Percentiles rank a stretch among this genome's conserved stretches.
Evolutionary conservation across 352 stramenopile genomes (phyloP).

Genomic region (Phytophthora nicotianae): DNA sequence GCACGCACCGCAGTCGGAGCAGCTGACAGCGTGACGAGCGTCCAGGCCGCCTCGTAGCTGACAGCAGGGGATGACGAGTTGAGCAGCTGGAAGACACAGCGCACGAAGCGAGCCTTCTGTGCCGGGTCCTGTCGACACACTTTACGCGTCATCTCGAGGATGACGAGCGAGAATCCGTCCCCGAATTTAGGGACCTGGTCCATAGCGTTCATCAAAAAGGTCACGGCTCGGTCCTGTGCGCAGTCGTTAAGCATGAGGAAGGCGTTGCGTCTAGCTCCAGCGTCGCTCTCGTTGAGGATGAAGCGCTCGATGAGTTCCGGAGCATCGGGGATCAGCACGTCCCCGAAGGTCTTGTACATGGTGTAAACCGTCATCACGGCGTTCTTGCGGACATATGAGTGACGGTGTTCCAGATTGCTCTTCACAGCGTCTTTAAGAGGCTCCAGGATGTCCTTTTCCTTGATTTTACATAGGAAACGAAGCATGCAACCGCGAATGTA

Average conservation of each 20-base stretch:
- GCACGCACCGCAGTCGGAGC: conserved; percentile 97
- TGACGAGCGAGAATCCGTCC: conserved; percentile 99
- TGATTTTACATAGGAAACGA: conserved; percentile 99
- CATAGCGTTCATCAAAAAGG: conserved; percentile 97
- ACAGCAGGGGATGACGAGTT: conserved; percentile 91
- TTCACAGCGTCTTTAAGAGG: conserved; percentile 93
- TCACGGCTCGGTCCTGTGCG: conserved; percentile 96
- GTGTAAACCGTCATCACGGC: conserved; percentile 98
- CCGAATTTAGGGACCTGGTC: conserved; percentile 95
- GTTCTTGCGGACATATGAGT: conserved; percentile 99
- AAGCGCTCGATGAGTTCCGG: conserved; percentile 98
- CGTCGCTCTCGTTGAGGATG: conserved; percentile 95
- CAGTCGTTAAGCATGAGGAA: conserved; percentile 99
- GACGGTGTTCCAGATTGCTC: conserved; percentile 97
- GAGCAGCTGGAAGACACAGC: conserved; percentile 98
- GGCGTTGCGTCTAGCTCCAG: conserved; percentile 94
- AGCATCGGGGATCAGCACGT: conserved; percentile 96
- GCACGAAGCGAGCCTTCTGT: conserved; percentile 99
- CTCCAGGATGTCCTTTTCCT: conserved; percentile 96
- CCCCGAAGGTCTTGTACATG: conserved; percentile 96
- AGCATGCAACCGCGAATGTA: conserved; percentile 99
- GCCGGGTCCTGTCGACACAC: conserved; percentile 97
- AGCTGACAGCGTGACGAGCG: conserved; percentile 97
- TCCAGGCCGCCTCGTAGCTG: conserved; percentile 99
- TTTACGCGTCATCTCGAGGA: conserved; percentile 98